Percentiles rank a stretch among this genome's conserved stretches.
phyloP scores from a whole-genome alignment of 164 flowering plant genomes.

The Sextonia rubra region DNA sequence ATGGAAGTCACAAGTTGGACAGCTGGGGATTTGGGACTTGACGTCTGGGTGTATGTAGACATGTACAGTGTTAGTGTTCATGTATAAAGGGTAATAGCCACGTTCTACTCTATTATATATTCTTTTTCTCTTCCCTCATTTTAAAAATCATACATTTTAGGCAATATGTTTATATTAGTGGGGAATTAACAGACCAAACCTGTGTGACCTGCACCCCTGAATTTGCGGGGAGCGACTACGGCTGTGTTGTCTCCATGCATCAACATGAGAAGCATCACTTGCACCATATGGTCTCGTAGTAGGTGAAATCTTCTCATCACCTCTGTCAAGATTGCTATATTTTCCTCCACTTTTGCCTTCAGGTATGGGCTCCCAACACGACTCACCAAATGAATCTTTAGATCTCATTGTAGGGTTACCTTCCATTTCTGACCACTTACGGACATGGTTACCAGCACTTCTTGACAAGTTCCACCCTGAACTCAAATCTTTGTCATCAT shows the following conservation, averaged over 20 bases:
- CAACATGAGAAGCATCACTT: constrained; percentile 50
- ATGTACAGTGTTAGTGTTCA: not conserved
- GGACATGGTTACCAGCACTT: constrained; percentile 16
- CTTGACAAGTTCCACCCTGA: constrained; percentile 16
- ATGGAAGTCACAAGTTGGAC: too few relatives aligned
- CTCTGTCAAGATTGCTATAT: constrained; percentile 22
- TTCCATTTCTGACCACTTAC: constrained; percentile 28
- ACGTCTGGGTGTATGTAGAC: too few relatives aligned
- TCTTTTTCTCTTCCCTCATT: too few relatives aligned
- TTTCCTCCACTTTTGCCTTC: constrained; percentile 28
- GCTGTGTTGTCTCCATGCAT: constrained; percentile 39
- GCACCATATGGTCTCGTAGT: constrained; percentile 19
- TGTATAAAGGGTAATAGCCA: not conserved
- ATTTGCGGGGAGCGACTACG: constrained; percentile 33
- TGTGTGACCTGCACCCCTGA: constrained; percentile 36
- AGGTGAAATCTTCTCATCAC: constrained; percentile 12
- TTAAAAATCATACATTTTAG: not conserved
- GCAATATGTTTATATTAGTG: not conserved
- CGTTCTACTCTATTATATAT: not conserved
- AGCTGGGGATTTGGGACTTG: too few relatives aligned
- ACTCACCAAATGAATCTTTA: constrained; percentile 21
- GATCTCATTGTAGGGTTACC: constrained; percentile 10
- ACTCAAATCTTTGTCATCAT: constrained; percentile 19
- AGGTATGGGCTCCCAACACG: constrained; percentile 27
- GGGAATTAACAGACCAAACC: constrained; percentile 26